Evolutionary conservation across 345 rosid genomes (phyloP), one percentile per base, ranked within the genome.

Genomic region (Rubroshorea leprosula): DNA sequence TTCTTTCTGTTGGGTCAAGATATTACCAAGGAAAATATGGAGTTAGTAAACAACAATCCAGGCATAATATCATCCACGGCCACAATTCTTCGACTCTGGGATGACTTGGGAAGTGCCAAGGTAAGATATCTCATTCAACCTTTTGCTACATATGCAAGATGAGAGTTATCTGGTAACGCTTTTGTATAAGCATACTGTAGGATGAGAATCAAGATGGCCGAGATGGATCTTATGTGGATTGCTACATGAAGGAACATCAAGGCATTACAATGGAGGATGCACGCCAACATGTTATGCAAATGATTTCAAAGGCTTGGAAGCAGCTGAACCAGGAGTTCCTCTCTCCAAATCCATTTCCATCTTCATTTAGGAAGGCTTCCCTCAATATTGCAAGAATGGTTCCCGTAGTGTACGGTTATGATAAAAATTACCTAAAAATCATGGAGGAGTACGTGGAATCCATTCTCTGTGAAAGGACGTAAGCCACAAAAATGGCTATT

Each of bases 251-350:
- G 22, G 76, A 80, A 43, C 25, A 70, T 21, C 27, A 44, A 44
- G 77, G 66, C 14, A 41, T 55, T 49, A 51, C 77, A 0, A 54
- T 18, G 10, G 80, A 67, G 18, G 69, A 26, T 1, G 85, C 78
- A 4, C 50, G 72, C 54, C 60, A 62, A 17, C 64, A 53, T 27
- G 84, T 75, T 19, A 17, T 22, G 12, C 9, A 22, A 0, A 57
- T 72, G 72, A 79, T 81, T 68, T 67, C 76, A 4, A 62, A 79
- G 4, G 76, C 76, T 23, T 83, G 94, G 89, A 77, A 79, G 72
- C 54, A 27, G 0, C 72, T 83, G 11, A 81, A 79, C 66, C 49
- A 23, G 19, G 85, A 74, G 19, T 83, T 74, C 46, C 67, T 81
- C 31, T 52, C 38, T 14, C 64, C 72, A 16, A 73, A 35, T 15